phyloP scores from a whole-genome alignment of 106 monocot species.

The Acanthochlamys bracteata region DNA sequence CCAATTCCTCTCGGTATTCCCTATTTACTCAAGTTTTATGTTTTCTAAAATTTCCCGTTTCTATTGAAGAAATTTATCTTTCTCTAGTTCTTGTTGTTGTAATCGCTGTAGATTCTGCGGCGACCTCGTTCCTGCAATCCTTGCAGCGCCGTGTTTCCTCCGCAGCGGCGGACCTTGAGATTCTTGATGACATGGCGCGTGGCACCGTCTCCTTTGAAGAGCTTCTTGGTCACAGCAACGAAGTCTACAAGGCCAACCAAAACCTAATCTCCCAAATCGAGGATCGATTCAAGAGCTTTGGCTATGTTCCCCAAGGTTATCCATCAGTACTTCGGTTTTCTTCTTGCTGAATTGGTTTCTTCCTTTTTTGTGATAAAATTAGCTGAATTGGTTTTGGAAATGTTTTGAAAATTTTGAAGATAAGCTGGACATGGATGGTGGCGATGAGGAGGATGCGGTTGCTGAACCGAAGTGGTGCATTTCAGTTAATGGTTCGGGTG shows the following conservation, averaged over 20 bases:
- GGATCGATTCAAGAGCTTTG: slow-evolving; percentile 32
- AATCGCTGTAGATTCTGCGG: slow-evolving; percentile 37
- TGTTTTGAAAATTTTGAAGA: no score
- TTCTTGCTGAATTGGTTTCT: not conserved
- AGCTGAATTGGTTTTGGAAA: no score
- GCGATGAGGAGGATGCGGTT: slow-evolving; percentile 9
- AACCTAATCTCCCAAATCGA: slow-evolving; percentile 34
- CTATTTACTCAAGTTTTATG: not conserved
- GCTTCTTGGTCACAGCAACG: slow-evolving; percentile 73
- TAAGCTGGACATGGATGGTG: slow-evolving; percentile 20
- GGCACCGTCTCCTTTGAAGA: slow-evolving; percentile 86
- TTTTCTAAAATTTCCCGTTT: not conserved
- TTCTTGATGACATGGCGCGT: slow-evolving; percentile 61
- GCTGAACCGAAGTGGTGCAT: slow-evolving; percentile 12
- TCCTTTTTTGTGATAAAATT: not conserved
- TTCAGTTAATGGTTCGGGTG: slow-evolving; percentile 6
- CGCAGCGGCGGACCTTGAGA: slow-evolving; percentile 40
- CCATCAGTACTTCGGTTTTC: not conserved
- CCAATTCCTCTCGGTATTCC: slow-evolving; percentile 63
- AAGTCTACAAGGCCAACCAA: slow-evolving; percentile 46
- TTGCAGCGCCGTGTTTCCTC: slow-evolving; percentile 39
- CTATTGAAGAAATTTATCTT: not conserved
- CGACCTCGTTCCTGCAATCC: slow-evolving; percentile 39
- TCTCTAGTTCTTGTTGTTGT: not conserved
- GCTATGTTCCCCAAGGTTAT: slow-evolving; percentile 51